phyloP scores from a whole-genome alignment of 2,329 filamentous ascomycete species.

The Paecilomyces sp. region DNA sequence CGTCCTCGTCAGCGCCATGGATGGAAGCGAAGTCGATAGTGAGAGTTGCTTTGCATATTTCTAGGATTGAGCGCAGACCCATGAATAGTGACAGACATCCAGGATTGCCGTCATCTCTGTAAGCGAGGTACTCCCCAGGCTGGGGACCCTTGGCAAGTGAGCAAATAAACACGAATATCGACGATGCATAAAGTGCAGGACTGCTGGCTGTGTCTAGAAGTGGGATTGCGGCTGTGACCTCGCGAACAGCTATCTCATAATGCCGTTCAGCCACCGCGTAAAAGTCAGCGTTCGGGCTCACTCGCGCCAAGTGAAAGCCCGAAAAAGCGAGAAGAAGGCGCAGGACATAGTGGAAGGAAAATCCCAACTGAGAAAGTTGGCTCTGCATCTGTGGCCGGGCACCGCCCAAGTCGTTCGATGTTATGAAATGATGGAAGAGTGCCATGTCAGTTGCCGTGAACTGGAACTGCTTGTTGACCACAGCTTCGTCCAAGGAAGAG shows the following conservation, averaged over 20 bases:
- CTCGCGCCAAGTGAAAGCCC: slow-evolving; percentile 6
- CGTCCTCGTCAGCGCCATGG: not conserved
- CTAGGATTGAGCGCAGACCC: slow-evolving; percentile 8
- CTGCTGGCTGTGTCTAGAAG: slow-evolving; percentile 1
- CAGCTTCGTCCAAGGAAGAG: not conserved
- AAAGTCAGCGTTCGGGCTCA: not conserved
- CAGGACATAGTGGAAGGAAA: slow-evolving; percentile 8
- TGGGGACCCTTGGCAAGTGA: slow-evolving; percentile 6
- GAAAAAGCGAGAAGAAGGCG: slow-evolving; percentile 8
- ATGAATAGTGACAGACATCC: slow-evolving; percentile 6
- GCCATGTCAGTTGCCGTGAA: slow-evolving; percentile 9
- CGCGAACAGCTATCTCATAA: slow-evolving; percentile 4
- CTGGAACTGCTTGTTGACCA: slow-evolving; percentile 6
- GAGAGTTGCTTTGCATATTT: not conserved
- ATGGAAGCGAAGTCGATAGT: not conserved
- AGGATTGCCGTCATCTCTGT: slow-evolving; percentile 2
- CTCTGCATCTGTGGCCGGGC: not conserved
- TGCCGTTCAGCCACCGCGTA: slow-evolving; percentile 7
- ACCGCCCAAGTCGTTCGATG: slow-evolving; percentile 4
- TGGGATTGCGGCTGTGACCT: slow-evolving; percentile 2
- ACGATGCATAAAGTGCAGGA: slow-evolving; percentile 3
- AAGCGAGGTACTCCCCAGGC: slow-evolving; percentile 9
- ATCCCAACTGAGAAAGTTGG: slow-evolving; percentile 5
- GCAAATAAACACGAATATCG: slow-evolving; percentile 7
- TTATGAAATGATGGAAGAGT: slow-evolving; percentile 10